Evolutionary conservation across 2,329 filamentous ascomycete genomes (phyloP).

Genomic region (Bipolaris victoriae): DNA sequence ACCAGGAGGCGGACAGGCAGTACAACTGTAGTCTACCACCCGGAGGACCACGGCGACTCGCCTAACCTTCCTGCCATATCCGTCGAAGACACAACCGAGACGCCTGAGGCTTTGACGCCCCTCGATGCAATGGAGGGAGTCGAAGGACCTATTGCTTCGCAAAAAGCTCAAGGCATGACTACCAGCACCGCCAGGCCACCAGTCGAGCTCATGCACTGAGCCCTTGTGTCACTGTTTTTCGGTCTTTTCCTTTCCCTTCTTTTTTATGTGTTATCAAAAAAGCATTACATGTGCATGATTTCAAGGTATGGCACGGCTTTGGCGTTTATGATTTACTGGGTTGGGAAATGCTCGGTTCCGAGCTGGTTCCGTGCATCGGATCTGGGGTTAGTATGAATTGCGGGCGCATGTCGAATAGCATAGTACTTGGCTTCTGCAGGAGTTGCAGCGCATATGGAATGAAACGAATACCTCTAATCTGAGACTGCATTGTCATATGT

Average conservation of each 20-base stretch:
- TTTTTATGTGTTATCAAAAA: slow-evolving; percentile 25
- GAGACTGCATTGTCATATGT: background rate
- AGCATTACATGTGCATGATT: slow-evolving; percentile 12
- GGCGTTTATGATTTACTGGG: slow-evolving; percentile 31
- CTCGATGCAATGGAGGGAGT: slow-evolving; percentile 51
- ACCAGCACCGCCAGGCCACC: slow-evolving; percentile 48
- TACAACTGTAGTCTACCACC: slow-evolving; percentile 67
- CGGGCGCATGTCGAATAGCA: background rate
- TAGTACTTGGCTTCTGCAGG: background rate
- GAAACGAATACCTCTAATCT: slow-evolving; percentile 5
- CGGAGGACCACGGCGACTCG: slow-evolving; percentile 65
- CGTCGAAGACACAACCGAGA: slow-evolving; percentile 65
- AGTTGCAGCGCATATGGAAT: slow-evolving; percentile 3
- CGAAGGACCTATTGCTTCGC: slow-evolving; percentile 43
- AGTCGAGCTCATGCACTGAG: slow-evolving; percentile 48
- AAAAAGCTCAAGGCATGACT: slow-evolving; percentile 43
- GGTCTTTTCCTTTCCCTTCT: slow-evolving; percentile 10
- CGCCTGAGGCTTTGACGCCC: slow-evolving; percentile 56
- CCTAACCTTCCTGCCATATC: slow-evolving; percentile 67
- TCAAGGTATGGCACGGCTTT: slow-evolving; percentile 23
- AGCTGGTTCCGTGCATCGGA: slow-evolving; percentile 1
- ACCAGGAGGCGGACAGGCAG: slow-evolving; percentile 55
- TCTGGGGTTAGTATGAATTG: background rate
- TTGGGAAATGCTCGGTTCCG: slow-evolving; percentile 1
- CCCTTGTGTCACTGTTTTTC: background rate